Percentiles rank a stretch among this genome's conserved stretches.
Evolutionary conservation across 2,329 filamentous ascomycete genomes (phyloP).

Genomic region (Aureobasidium subglaciale): DNA sequence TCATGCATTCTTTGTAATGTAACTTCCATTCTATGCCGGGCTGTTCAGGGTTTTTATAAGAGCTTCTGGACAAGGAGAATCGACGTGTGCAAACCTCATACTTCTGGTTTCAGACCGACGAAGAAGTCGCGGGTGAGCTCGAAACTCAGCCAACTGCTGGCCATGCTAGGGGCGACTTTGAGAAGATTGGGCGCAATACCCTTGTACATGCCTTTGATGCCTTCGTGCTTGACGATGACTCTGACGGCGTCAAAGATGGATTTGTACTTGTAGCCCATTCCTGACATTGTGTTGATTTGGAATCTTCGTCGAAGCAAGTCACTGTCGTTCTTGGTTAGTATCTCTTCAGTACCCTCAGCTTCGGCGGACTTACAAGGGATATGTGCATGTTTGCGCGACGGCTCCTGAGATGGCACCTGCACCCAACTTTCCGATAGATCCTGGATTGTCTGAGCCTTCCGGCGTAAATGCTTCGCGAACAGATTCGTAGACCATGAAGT

Average conservation of each 20-base stretch:
- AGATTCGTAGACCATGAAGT: constrained; percentile 97
- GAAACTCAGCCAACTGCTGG: constrained; percentile 95
- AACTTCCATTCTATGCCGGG: not conserved
- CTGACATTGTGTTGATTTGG: constrained; percentile 98
- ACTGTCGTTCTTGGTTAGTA: constrained; percentile 37
- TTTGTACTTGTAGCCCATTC: constrained; percentile 94
- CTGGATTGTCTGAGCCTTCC: constrained; percentile 79
- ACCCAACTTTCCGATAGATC: constrained; percentile 68
- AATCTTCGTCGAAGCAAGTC: constrained; percentile 90
- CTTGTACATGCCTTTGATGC: constrained; percentile 82
- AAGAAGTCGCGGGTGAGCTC: constrained; percentile 88
- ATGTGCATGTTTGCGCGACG: constrained; percentile 94
- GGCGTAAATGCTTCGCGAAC: constrained; percentile 77
- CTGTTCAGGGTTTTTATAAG: too few relatives aligned
- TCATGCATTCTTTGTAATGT: constrained; percentile 5
- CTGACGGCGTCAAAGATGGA: constrained; percentile 75
- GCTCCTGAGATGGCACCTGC: constrained; percentile 93
- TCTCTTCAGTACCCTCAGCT: not conserved
- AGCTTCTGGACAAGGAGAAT: too few relatives aligned
- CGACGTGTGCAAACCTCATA: not conserved
- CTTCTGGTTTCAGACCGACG: constrained; percentile 37
- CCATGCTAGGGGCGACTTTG: constrained; percentile 98
- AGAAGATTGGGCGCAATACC: constrained; percentile 91
- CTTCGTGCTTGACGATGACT: constrained; percentile 78
- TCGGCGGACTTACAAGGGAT: constrained; percentile 73